Percentiles rank a stretch among this genome's conserved stretches.
Conservation (phyloP, 148 eudicot genomes). For the Chenopodium quinoa region DNA sequence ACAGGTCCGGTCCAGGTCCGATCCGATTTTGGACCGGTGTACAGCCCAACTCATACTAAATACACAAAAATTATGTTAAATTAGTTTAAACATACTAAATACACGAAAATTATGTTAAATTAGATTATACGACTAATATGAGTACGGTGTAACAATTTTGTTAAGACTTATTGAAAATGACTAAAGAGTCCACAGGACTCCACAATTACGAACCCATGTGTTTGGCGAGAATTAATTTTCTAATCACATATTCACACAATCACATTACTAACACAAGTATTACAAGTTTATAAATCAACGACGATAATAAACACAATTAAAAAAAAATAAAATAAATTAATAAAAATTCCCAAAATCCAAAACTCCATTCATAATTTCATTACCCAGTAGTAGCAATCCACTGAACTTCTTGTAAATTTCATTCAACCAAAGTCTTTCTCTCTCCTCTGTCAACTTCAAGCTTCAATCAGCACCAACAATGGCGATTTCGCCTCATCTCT, state of each 20-base stretch:
- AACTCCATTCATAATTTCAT: background rate
- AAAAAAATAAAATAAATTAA: background rate
- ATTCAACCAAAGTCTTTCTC: constrained; percentile 5
- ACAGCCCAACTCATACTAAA: no score
- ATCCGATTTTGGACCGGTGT: no score
- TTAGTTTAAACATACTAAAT: no score
- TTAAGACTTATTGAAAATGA: background rate
- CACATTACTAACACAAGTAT: no score
- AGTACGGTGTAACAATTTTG: no score
- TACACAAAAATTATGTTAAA: no score
- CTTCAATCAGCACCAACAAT: constrained; percentile 24
- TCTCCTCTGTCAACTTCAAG: background rate
- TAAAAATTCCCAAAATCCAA: constrained; percentile 17
- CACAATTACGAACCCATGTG: constrained; percentile 8
- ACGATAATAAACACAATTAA: background rate
- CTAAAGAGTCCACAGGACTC: background rate
- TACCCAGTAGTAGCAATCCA: no score
- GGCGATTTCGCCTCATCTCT: constrained; percentile 70
- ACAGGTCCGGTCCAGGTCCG: no score
- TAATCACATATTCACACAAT: background rate
- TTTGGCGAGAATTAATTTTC: background rate
- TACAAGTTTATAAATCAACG: no score
- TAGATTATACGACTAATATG: no score
- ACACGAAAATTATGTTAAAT: no score
- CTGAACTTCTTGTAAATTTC: background rate